Conservation (phyloP, 108 stramenopile species). For the Fragilaria crotonensis region DNA sequence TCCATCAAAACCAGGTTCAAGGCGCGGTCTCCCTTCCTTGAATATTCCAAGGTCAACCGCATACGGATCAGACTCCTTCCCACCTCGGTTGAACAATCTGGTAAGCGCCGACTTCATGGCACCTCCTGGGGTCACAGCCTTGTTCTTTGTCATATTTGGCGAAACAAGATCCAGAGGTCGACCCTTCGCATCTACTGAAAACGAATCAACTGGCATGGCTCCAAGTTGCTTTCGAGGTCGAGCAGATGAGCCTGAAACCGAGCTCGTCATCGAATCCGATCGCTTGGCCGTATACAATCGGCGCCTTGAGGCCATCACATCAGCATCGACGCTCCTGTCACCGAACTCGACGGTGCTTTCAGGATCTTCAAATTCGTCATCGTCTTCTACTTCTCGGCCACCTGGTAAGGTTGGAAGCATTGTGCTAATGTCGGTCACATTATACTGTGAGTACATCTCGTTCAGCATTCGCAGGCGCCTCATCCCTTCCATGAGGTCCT, state of each 20-base stretch:
- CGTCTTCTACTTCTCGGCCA: conserved; percentile 50
- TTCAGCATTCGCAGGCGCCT: conserved; percentile 66
- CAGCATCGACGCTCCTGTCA: conserved; percentile 68
- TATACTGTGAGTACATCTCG: conserved; percentile 68
- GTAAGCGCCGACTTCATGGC: conserved; percentile 86
- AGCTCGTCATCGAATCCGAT: not conserved
- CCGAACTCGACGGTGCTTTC: conserved; percentile 54
- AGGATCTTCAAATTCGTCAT: conserved; percentile 74
- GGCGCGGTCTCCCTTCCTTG: conserved; percentile 77
- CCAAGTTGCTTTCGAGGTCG: conserved; percentile 30
- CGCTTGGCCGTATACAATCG: conserved; percentile 37
- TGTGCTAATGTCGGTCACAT: conserved; percentile 57
- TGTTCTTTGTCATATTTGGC: conserved; percentile 13
- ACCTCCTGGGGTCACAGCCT: conserved; percentile 61
- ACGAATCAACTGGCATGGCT: conserved; percentile 10
- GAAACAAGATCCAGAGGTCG: conserved; percentile 7
- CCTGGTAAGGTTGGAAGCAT: conserved; percentile 42
- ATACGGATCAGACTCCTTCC: conserved; percentile 75
- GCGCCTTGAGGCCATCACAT: conserved; percentile 78
- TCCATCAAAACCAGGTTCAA: conserved; percentile 84
- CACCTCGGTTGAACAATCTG: conserved; percentile 82
- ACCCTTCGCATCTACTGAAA: not conserved
- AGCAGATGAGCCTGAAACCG: not conserved
- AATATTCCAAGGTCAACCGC: conserved; percentile 87
- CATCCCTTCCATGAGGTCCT: conserved; percentile 76